These are phyloP conservation scores for Paecilomyces fulvus DNA, from an alignment of 2,329 filamentous ascomycete species.

Conservation along the genomic window DNA sequence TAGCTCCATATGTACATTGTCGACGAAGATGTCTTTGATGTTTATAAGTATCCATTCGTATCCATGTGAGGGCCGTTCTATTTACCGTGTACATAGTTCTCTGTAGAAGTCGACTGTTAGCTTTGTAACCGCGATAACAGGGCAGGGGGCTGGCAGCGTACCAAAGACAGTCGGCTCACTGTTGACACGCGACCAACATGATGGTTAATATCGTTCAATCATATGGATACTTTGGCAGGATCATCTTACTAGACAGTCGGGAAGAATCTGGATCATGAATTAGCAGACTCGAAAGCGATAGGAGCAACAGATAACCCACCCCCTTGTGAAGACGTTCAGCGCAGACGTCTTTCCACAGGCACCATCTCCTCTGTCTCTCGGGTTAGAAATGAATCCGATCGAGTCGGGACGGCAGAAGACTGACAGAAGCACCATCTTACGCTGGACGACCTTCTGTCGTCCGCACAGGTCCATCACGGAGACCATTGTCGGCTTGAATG, in stretches of 20 bases:
- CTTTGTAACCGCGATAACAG: constrained; percentile 1
- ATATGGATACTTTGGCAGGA: neutral
- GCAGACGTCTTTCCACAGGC: constrained; percentile 95
- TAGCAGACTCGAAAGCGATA: constrained; percentile 4
- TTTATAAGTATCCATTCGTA: constrained; percentile 12
- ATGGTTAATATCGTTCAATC: constrained; percentile 13
- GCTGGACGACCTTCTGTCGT: constrained; percentile 77
- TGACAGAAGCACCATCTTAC: constrained; percentile 90
- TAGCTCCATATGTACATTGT: constrained; percentile 92
- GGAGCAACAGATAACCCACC: constrained; percentile 47
- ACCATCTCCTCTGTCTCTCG: constrained; percentile 67
- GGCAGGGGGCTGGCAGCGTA: constrained; percentile 23
- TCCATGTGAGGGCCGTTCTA: constrained; percentile 5
- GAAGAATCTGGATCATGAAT: constrained; percentile 61
- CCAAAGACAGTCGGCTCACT: constrained; percentile 89
- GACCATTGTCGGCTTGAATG: constrained; percentile 1
- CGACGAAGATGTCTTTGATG: constrained; percentile 83
- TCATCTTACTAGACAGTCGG: constrained; percentile 77
- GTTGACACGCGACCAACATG: constrained; percentile 6
- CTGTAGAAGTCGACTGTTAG: constrained; percentile 37
- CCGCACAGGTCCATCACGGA: constrained; percentile 52
- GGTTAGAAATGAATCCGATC: constrained; percentile 11
- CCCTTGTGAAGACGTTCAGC: constrained; percentile 96
- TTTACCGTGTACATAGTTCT: constrained; percentile 96
- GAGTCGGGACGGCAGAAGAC: constrained; percentile 5